phyloP scores from a whole-genome alignment of 2,329 filamentous ascomycete species.

The Neobulgaria alba region DNA sequence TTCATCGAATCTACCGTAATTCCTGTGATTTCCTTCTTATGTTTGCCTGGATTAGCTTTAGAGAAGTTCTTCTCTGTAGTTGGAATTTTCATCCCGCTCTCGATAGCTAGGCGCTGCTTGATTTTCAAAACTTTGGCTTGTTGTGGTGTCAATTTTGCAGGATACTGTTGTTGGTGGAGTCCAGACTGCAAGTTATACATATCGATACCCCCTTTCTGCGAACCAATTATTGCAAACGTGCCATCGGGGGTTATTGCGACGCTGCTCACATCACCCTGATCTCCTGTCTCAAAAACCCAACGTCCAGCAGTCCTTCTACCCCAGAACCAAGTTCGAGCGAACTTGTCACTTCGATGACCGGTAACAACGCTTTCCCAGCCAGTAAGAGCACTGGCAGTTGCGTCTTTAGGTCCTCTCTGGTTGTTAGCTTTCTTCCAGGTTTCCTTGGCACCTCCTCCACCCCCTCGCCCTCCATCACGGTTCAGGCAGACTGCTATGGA shows the following conservation, averaged over 20 bases:
- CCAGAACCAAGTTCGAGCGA: conserved; percentile 96
- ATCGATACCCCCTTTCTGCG: conserved; percentile 72
- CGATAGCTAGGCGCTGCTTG: conserved; percentile 41
- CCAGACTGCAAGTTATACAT: conserved; percentile 98
- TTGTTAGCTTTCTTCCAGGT: conserved; percentile 75
- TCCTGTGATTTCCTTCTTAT: conserved; percentile 76
- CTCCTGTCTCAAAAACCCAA: conserved; percentile 84
- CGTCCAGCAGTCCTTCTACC: conserved; percentile 85
- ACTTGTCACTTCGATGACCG: conserved; percentile 76
- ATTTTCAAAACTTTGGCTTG: conserved; percentile 70
- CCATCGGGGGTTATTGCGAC: conserved; percentile 87
- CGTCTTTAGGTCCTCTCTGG: conserved; percentile 54
- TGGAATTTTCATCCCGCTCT: conserved; percentile 16
- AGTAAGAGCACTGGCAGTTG: conserved; percentile 66
- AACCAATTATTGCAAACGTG: conserved; percentile 87
- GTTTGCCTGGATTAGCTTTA: conserved; percentile 52
- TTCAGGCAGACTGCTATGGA: conserved; percentile 88
- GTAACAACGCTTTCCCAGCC: conserved; percentile 98
- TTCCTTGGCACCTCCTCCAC: conserved; percentile 65
- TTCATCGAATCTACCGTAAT: conserved; percentile 86
- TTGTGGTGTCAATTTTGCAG: conserved; percentile 65
- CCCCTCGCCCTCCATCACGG: conserved; percentile 87
- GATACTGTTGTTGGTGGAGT: conserved; percentile 78
- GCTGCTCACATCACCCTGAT: conserved; percentile 73
- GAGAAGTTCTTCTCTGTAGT: conserved; percentile 14